Conservation (phyloP, 805 yeast genomes). For the Starmerella bombi region DNA sequence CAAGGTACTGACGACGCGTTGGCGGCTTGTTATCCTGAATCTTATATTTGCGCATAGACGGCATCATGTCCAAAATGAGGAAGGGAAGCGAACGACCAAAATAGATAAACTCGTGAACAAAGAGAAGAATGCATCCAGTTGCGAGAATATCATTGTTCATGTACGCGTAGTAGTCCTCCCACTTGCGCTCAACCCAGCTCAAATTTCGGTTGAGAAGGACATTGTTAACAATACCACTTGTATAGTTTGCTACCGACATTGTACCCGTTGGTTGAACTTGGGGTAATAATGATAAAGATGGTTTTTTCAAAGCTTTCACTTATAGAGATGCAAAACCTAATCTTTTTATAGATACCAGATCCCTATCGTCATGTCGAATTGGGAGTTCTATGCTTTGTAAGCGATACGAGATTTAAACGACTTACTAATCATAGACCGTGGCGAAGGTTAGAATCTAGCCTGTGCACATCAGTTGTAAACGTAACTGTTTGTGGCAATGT, state of each 20-base stretch:
- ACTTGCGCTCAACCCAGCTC: slow-evolving; percentile 45
- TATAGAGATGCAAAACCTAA: not conserved
- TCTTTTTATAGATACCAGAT: slow-evolving; percentile 3
- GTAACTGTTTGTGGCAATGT: too few species aligned
- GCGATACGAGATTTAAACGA: slow-evolving; percentile 13
- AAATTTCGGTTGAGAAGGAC: slow-evolving; percentile 8
- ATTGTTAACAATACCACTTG: not conserved
- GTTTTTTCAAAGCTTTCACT: not conserved
- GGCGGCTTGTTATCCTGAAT: slow-evolving; percentile 82
- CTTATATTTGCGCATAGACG: slow-evolving; percentile 74
- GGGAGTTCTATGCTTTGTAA: slow-evolving; percentile 7
- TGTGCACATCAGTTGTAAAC: too few species aligned
- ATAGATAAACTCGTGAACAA: slow-evolving; percentile 75
- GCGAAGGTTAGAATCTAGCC: too few species aligned
- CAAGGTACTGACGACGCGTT: slow-evolving; percentile 74
- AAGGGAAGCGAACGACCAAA: slow-evolving; percentile 90
- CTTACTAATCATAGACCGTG: too few species aligned
- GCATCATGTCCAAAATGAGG: slow-evolving; percentile 74
- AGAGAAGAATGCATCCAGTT: slow-evolving; percentile 74
- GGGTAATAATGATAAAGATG: not conserved
- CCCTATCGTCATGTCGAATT: not conserved
- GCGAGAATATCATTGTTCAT: slow-evolving; percentile 81
- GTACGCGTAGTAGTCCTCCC: slow-evolving; percentile 85
- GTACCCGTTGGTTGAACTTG: not conserved
- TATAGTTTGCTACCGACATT: not conserved